A percentile compares a stretch with the other conserved stretches of the same genome.
Conservation (phyloP, 2,329 filamentous ascomycete species). For the Aspergillus felis region DNA sequence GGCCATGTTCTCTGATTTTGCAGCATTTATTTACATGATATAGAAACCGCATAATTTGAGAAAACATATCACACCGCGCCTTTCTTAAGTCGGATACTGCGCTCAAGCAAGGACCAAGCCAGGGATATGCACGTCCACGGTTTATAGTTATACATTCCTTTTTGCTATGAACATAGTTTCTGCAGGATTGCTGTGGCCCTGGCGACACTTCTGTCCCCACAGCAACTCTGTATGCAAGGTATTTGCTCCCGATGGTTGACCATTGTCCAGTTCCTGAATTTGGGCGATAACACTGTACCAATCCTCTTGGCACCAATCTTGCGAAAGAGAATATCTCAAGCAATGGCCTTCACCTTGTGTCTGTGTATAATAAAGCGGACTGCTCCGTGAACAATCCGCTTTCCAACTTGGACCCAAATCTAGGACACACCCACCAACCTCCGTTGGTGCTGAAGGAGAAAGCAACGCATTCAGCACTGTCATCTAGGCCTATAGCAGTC, state of each 20-base stretch:
- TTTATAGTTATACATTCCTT: not conserved
- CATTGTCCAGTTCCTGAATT: not conserved
- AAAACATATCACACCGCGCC: not conserved
- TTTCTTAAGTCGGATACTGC: not conserved
- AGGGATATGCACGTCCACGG: not conserved
- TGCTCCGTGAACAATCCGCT: not conserved
- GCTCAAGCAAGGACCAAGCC: not conserved
- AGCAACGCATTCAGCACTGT: no score
- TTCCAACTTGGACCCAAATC: not conserved
- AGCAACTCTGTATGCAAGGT: not conserved
- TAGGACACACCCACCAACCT: not conserved
- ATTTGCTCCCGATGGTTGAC: not conserved
- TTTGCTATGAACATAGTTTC: not conserved
- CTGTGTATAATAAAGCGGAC: not conserved
- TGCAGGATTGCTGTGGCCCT: not conserved
- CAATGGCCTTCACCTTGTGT: not conserved
- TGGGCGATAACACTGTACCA: not conserved
- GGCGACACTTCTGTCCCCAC: not conserved
- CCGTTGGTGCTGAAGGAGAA: not conserved
- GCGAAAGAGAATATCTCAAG: not conserved
- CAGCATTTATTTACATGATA: conserved; percentile 24
- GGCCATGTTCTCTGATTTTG: conserved; percentile 13
- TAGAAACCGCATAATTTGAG: conserved; percentile 19
- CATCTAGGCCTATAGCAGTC: not conserved
- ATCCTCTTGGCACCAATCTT: not conserved